Base-by-base conservation (phyloP, 192 early-diverging fungal genomes). In the Linnemannia elongata region DNA sequence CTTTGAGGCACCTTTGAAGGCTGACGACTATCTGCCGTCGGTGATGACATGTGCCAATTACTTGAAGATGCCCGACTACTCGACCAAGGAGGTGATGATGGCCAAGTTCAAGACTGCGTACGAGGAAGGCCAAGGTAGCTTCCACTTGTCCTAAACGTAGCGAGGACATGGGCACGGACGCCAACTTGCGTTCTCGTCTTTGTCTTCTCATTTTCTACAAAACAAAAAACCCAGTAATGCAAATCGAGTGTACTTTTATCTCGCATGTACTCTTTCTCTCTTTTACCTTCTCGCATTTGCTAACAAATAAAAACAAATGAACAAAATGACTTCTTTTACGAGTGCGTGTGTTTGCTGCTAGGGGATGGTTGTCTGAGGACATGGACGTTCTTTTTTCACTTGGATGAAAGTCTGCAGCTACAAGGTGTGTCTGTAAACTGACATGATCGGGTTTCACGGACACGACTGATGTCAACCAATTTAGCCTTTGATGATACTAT, bases 31-130 rank as follows among this genome's bases (percentile, higher is more conserved):
- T 74, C 83, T 99, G 82, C 98, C 98, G 30, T 95, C 93, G 35
- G 98, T 99, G 36, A 99, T 99, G 98, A 99, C 98, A 6, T 99
- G 98, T 83, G 96, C 93, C 69, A 98, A 99, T 81, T 97, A 97
- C 79, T 91, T 99, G 69, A 99, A 99, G 88, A 91, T 99, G 80
- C 98, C 98, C 27, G 94, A 93, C 33, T 99, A 98, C 84, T 90
- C 93, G 18, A 82, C 82, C 30, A 89, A 92, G 60, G 92, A 91
- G 20, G 89, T 96, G 0, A 91, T 97, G 89, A 89, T 88, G 39
- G 85, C 88, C 72, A 91, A 94, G 85, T 92, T 98, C 83, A 85
- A 87, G 72, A 90, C 91, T 33, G 96, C 97, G 15, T 92, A 96
- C 54, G 87, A 89, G 20, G 98, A 99, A 88, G 98, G 98, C n/a